A percentile compares a stretch with the other conserved stretches of the same genome.
Conservation (phyloP, 352 stramenopile species). For the Globisporangium acanthophoron region DNA sequence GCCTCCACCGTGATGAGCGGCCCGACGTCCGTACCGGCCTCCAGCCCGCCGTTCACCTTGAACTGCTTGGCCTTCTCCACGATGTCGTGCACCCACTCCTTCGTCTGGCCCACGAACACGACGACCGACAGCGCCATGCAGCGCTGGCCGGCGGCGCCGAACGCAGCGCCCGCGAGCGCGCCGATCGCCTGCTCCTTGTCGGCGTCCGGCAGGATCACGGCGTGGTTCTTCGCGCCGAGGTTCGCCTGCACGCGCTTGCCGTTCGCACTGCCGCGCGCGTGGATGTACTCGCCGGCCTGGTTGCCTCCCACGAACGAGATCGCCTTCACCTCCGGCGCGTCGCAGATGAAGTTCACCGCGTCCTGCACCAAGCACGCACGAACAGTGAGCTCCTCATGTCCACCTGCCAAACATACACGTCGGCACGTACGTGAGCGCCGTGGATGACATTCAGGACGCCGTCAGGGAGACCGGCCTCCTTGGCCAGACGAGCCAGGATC, state of each 20-base stretch:
- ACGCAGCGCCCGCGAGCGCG: constrained; percentile 89
- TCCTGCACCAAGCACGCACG: constrained; percentile 34
- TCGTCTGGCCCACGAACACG: constrained; percentile 93
- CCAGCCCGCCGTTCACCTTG: constrained; percentile 87
- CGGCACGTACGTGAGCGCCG: constrained; percentile 48
- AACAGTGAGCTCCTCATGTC: background rate
- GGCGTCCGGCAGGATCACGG: constrained; percentile 93
- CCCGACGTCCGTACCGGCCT: constrained; percentile 67
- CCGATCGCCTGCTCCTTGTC: constrained; percentile 88
- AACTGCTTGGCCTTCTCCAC: constrained; percentile 87
- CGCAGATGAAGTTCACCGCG: constrained; percentile 94
- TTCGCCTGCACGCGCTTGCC: constrained; percentile 96
- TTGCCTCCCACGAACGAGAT: constrained; percentile 97
- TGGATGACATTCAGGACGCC: constrained; percentile 96
- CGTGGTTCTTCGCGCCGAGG: constrained; percentile 98
- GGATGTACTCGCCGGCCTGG: constrained; percentile 93
- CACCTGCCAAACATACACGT: background rate
- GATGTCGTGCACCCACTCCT: constrained; percentile 92
- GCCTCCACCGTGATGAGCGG: constrained; percentile 89
- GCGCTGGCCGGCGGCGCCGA: constrained; percentile 96
- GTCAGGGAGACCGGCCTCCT: constrained; percentile 91
- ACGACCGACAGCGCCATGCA: constrained; percentile 97
- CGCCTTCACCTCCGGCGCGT: constrained; percentile 91
- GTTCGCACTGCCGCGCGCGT: constrained; percentile 78
- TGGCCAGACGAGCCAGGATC: constrained; percentile 89